phyloP scores from a whole-genome alignment of 495 filamentous ascomycete genomes.

The Penicillium coprophilum region DNA sequence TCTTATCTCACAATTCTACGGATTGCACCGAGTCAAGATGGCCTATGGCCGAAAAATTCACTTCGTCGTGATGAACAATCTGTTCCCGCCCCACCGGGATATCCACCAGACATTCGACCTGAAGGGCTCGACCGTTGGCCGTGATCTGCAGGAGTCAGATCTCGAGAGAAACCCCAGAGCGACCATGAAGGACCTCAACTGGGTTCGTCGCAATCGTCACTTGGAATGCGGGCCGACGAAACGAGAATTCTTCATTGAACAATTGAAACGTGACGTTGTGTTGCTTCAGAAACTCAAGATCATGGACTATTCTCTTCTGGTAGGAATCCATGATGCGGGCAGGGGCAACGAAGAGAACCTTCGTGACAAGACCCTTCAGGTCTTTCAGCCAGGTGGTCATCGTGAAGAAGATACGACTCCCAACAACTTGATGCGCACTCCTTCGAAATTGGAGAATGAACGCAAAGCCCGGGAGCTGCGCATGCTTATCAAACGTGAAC shows the following conservation, averaged over 20 bases:
- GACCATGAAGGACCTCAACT: constrained; percentile 96
- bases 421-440: constrained; percentile 79
- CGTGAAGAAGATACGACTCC: constrained; percentile 55
- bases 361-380: constrained; percentile 88
- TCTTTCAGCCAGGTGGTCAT: constrained; percentile 87
- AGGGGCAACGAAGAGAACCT: constrained; percentile 94
- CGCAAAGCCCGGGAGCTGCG: constrained; percentile 89
- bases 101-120: constrained; percentile 97
- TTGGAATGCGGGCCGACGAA: constrained; percentile 86
- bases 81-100: constrained; percentile 95
- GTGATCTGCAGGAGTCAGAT: constrained; percentile 86
- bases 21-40: constrained; percentile 96
- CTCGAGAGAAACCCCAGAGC: constrained; percentile 86
- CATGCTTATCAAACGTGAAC: constrained; percentile 88
- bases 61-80: constrained; percentile 99
- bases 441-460: constrained; percentile 89
- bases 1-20: constrained; percentile 96
- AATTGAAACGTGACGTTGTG: constrained; percentile 82
- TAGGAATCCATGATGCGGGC: constrained; percentile 88
- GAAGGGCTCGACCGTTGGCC: constrained; percentile 94
- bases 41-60: constrained; percentile 98
- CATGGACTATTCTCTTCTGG: constrained; percentile 97
- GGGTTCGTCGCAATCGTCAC: constrained; percentile 81
- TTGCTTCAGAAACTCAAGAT: constrained; percentile 85
- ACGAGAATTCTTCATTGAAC: constrained; percentile 80